Percentiles rank a stretch among this genome's conserved stretches.
Evolutionary conservation across 768 basidiomycete species (phyloP).

Genomic region (Boletus sp.): DNA sequence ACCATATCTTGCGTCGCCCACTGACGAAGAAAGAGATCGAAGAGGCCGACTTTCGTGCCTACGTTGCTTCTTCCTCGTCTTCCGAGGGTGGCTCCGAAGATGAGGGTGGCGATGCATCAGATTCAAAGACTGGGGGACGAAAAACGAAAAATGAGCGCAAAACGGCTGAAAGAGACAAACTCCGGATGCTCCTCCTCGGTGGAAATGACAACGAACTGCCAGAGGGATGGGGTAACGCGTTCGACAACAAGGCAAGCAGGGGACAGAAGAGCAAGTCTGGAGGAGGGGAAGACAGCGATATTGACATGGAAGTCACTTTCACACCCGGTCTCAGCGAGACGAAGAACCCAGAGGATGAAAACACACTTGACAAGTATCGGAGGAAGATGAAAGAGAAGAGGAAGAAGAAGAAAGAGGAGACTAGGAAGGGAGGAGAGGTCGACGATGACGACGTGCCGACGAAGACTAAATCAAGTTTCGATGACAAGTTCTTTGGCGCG

Average conservation of each 20-base stretch:
- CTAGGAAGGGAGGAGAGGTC: slow-evolving; percentile 38
- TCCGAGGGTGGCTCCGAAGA: slow-evolving; percentile 51
- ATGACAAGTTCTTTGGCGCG: slow-evolving; percentile 77
- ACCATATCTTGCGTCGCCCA: slow-evolving; percentile 71
- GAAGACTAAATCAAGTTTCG: slow-evolving; percentile 9
- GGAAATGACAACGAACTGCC: slow-evolving; percentile 67
- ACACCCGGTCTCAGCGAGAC: slow-evolving; percentile 71
- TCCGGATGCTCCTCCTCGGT: slow-evolving; percentile 75
- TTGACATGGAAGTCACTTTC: slow-evolving; percentile 96
- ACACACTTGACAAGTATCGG: slow-evolving; percentile 86
- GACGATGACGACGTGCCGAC: slow-evolving; percentile 21
- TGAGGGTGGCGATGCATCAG: slow-evolving; percentile 10
- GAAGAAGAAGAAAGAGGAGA: slow-evolving; percentile 73
- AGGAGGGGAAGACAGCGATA: slow-evolving; percentile 41
- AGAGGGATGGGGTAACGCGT: slow-evolving; percentile 75
- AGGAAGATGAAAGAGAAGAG: slow-evolving; percentile 88
- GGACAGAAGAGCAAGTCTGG: not conserved
- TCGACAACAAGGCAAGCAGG: slow-evolving; percentile 18
- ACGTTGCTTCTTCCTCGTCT: slow-evolving; percentile 70
- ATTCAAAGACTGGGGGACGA: not conserved
- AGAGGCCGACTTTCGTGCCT: slow-evolving; percentile 84
- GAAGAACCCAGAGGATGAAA: slow-evolving; percentile 66
- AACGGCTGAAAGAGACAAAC: slow-evolving; percentile 58
- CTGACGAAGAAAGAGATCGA: slow-evolving; percentile 86
- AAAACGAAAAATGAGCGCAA: slow-evolving; percentile 19